Percentiles rank a stretch among this genome's conserved stretches.
phyloP scores from a whole-genome alignment of 2,329 filamentous ascomycete genomes.

The Clonostachys sp. region DNA sequence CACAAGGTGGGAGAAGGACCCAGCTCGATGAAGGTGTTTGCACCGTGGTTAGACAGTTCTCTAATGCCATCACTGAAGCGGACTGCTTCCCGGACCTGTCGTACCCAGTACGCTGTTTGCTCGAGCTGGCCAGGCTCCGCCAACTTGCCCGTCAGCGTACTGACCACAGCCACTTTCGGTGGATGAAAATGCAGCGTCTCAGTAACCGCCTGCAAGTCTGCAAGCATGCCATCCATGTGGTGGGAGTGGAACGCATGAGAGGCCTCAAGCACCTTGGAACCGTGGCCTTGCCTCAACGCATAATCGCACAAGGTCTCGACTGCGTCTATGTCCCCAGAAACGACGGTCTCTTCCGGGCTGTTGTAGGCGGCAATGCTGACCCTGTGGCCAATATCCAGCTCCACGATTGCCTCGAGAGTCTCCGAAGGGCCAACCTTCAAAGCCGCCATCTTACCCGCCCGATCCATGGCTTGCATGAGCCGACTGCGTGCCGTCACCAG shows the following conservation, averaged over 20 bases:
- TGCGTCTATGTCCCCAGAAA: conserved; percentile 38
- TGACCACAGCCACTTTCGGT: conserved; percentile 54
- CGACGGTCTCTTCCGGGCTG: conserved; percentile 67
- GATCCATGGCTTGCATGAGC: conserved; percentile 43
- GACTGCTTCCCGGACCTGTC: conserved; percentile 58
- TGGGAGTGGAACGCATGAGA: conserved; percentile 48
- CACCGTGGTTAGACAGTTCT: conserved; percentile 11
- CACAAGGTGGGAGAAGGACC: conserved; percentile 18
- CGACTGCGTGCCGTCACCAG: conserved; percentile 21
- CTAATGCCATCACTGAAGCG: conserved; percentile 43
- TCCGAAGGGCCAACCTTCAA: conserved; percentile 24
- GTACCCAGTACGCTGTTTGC: conserved; percentile 53
- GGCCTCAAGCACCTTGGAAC: conserved; percentile 37
- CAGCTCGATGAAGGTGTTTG: conserved; percentile 19
- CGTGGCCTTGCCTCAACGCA: conserved; percentile 26
- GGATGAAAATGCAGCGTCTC: conserved; percentile 26
- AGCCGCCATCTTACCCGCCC: conserved; percentile 19
- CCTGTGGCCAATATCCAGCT: conserved; percentile 15
- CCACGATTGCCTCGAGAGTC: conserved; percentile 28
- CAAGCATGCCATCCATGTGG: conserved; percentile 46
- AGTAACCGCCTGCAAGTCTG: conserved; percentile 47
- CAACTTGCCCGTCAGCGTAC: conserved; percentile 54
- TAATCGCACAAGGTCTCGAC: conserved; percentile 35
- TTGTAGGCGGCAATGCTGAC: conserved; percentile 67
- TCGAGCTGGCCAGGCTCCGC: conserved; percentile 42